These are phyloP conservation scores for Eucommia ulmoides DNA, from an alignment of 257 asterid species.

Conservation along the genomic window DNA sequence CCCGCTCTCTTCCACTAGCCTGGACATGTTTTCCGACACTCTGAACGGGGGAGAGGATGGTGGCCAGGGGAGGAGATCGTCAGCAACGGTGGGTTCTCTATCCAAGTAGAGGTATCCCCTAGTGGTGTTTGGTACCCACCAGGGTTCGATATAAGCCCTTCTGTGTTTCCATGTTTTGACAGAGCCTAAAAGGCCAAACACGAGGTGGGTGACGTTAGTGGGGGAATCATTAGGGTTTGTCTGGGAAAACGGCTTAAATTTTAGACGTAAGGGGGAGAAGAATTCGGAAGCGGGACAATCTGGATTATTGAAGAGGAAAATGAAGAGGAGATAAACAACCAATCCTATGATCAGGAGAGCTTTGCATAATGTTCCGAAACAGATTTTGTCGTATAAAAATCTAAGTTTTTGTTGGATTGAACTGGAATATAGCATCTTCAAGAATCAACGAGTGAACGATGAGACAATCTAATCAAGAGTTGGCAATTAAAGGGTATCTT, in stretches of 20 bases:
- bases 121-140: conserved; percentile 64
- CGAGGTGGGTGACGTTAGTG: conserved; percentile 73
- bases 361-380: not conserved
- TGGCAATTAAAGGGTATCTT: no score
- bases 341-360: not conserved
- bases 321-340: not conserved
- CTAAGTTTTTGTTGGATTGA: not conserved
- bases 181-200: conserved; percentile 77
- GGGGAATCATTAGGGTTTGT: no score
- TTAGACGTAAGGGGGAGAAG: not conserved
- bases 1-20: conserved; percentile 34
- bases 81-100: conserved; percentile 26
- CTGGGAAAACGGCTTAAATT: no score
- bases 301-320: not conserved
- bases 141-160: conserved; percentile 45
- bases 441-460: no score
- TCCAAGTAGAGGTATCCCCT: conserved; percentile 75
- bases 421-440: no score
- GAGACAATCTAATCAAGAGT: no score
- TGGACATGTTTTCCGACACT: conserved; percentile 64
- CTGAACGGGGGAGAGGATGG: conserved; percentile 29
- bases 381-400: not conserved
- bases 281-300: not conserved
- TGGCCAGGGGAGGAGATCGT: conserved; percentile 11
- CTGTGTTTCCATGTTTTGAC: conserved; percentile 51